Conservation (phyloP, 176 grass and related monocot genomes). For the Saccharum spontaneum region DNA sequence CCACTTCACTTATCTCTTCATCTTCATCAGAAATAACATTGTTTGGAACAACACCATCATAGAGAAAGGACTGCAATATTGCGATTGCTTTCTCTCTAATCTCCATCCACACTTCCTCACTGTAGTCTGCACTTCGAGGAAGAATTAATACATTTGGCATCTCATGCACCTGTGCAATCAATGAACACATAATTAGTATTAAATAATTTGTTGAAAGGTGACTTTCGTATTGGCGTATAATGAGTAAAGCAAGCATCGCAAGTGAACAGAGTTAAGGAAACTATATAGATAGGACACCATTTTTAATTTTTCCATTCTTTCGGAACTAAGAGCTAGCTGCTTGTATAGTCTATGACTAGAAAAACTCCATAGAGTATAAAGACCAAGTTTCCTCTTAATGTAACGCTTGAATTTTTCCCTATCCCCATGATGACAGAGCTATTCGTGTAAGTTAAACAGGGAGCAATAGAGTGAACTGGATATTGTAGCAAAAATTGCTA, state of each 20-base stretch:
- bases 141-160: conserved; percentile 99
- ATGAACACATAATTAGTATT: background rate
- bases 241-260: background rate
- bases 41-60: conserved; percentile 85
- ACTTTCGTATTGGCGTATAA: background rate
- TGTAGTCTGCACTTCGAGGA: conserved; percentile 93
- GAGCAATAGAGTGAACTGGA: conserved; percentile 3
- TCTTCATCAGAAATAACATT: conserved; percentile 84
- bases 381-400: conserved; percentile 20
- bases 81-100: conserved; percentile 86
- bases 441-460: conserved; percentile 4
- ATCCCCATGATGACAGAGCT: background rate
- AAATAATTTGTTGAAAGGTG: background rate
- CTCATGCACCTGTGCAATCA: conserved; percentile 66
- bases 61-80: conserved; percentile 91
- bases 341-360: conserved; percentile 7
- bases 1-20: conserved; percentile 65
- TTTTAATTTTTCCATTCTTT: background rate
- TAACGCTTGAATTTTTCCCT: background rate
- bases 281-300: background rate
- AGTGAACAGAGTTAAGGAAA: background rate
- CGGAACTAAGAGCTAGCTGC: conserved; percentile 14
- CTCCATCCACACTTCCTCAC: conserved; percentile 99
- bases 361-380: background rate
- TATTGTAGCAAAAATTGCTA: background rate